Percentiles rank a stretch among this genome's conserved stretches.
phyloP scores from a whole-genome alignment of 2,329 filamentous ascomycete species.

The Colletotrichum australisinense region DNA sequence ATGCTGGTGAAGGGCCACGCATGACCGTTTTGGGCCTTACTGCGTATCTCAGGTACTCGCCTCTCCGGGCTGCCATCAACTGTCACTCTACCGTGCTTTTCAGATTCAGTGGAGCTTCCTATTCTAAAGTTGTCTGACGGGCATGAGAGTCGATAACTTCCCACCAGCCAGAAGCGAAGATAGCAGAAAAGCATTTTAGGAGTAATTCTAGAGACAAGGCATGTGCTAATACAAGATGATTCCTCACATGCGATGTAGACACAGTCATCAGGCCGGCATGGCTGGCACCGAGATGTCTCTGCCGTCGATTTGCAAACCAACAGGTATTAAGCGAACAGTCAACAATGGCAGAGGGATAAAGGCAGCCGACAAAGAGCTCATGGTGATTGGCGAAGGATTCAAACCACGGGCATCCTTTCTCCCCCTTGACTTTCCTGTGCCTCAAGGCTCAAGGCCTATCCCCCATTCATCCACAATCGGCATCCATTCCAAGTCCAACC shows the following conservation, averaged over 20 bases:
- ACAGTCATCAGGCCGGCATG: not conserved
- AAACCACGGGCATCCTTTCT: not conserved
- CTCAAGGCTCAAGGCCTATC: conserved; percentile 1
- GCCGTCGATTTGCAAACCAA: not conserved
- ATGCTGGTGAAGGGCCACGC: conserved; percentile 21
- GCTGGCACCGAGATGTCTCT: not conserved
- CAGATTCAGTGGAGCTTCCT: not conserved
- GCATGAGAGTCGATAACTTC: conserved; percentile 15
- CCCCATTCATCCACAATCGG: conserved; percentile 31
- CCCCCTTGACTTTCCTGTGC: conserved; percentile 8
- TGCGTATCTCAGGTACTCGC: not conserved
- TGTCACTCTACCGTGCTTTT: not conserved
- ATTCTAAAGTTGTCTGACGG: conserved; percentile 1
- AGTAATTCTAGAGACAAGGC: not conserved
- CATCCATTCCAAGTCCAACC: conserved; percentile 21
- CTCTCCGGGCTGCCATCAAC: not conserved
- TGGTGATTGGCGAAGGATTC: conserved; percentile 2
- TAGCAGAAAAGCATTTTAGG: not conserved
- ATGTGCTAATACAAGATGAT: not conserved
- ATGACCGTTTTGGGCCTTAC: conserved; percentile 14
- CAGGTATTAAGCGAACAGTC: not conserved
- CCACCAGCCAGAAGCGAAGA: conserved; percentile 19
- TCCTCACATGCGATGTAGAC: not conserved
- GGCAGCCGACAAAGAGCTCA: not conserved
- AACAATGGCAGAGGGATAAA: not conserved